Evolutionary conservation across 192 early-diverging fungal genomes (phyloP).

Genomic region (Haplosporangium gracile): DNA sequence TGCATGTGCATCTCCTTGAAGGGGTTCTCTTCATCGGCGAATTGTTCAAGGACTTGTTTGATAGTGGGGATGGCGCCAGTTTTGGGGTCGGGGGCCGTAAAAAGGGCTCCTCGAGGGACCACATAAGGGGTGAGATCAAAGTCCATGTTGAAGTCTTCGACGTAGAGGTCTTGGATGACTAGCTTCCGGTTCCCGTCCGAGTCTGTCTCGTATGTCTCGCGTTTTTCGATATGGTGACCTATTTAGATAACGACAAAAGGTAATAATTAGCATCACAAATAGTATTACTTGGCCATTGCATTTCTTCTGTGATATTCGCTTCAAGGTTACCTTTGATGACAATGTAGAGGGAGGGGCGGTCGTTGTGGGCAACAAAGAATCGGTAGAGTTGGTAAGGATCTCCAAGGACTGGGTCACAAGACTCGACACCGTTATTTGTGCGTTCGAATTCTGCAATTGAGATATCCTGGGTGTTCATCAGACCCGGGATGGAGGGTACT

Average conservation of each 20-base stretch:
- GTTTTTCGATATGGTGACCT: conserved; percentile 45
- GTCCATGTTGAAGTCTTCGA: conserved; percentile 53
- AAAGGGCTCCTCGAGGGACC: conserved; percentile 26
- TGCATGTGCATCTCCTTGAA: conserved; percentile 59
- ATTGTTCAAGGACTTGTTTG: conserved; percentile 46
- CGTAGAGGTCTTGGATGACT: not conserved
- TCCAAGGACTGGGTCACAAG: conserved; percentile 22
- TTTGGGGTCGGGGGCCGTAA: conserved; percentile 31
- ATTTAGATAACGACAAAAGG: not conserved
- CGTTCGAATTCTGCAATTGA: conserved; percentile 41
- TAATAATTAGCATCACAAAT: not conserved
- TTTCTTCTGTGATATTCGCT: not conserved
- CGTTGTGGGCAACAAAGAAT: conserved; percentile 57
- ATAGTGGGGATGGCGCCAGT: conserved; percentile 21
- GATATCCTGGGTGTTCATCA: conserved; percentile 45
- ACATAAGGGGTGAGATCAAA: conserved; percentile 55
- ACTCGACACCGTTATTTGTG: conserved; percentile 23
- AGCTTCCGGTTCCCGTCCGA: conserved; percentile 30
- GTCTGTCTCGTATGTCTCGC: conserved; percentile 12
- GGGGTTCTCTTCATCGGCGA: conserved; percentile 45
- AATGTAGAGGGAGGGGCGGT: conserved; percentile 44
- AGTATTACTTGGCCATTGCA: too few species aligned
- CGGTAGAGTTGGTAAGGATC: conserved; percentile 55
- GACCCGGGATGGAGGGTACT: conserved; percentile 15
- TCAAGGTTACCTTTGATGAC: conserved; percentile 30